Base-by-base conservation (phyloP, 768 basidiomycete genomes). In the Suillus occidentalis region DNA sequence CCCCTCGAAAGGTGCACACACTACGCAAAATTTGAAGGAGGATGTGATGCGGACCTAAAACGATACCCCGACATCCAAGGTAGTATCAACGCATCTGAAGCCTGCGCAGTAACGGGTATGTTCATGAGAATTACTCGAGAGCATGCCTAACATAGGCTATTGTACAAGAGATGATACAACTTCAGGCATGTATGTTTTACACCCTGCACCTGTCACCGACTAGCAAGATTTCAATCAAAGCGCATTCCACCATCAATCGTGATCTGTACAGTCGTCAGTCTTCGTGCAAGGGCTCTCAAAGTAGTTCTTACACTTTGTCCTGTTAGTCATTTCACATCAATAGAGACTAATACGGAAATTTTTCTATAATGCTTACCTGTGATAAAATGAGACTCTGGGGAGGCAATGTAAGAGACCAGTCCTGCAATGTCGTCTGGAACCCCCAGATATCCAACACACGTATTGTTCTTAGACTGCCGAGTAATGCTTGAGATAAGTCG, bases 401-500 rank as follows among this genome's bases (percentile, higher is more conserved):
- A 75, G 3, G 71, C 74, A 45, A 75, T 50, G 61, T 71, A 75
- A 13, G 74, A 72, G 10, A 75, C 74, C 6, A 75, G 64, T 34
- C 65, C 66, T 1, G 74, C 74, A 59, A 75, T 68, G 31, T 75
- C 74, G 34, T 67, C 65, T 25, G 70, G 66, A 18, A 47, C 61
- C 31, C 64, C 63, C 10, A 61, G 12, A 37, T 64, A 63, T 20
- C 65, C 61, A 8, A 66, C 43, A 37, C 62, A 28, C 25, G 49
- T 57, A 14, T 56, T 63, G 57, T 67, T 62, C 31, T 47, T 61
- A 22, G 42, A 6, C 64, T 65, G 22, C 10, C 13, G 13, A 58
- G 37, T 18, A 5, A 40, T 12, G 39, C 39, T 58, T 40, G 37
- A 40, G 25, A 13, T 16, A 40, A 25, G 2, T 40, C 37, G 4